These are phyloP conservation scores for Thelephora ganbajun DNA, from an alignment of 768 basidiomycete genomes.

Conservation along the genomic window DNA sequence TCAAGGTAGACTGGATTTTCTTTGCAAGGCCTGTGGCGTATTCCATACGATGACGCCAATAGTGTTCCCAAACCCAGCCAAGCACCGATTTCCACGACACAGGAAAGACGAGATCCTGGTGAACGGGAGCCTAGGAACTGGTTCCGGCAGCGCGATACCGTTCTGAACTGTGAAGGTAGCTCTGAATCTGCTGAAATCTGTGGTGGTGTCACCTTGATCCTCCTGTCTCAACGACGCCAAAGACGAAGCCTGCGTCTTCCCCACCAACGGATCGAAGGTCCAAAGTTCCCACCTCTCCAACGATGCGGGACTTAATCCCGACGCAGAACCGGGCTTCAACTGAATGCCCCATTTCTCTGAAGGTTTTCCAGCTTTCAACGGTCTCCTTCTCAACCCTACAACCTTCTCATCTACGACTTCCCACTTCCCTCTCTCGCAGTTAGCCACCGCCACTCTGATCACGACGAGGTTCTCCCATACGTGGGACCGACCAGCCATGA, in stretches of 20 bases:
- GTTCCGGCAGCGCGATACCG: constrained; percentile 1
- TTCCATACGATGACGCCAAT: constrained; percentile 37
- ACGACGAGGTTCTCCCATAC: constrained; percentile 50
- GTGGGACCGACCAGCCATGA: constrained; percentile 17
- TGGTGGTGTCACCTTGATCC: constrained; percentile 1
- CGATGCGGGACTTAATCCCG: constrained; percentile 45
- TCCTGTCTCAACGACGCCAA: constrained; percentile 31
- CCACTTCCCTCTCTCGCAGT: constrained; percentile 72
- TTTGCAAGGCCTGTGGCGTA: constrained; percentile 3
- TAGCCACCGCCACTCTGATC: constrained; percentile 36
- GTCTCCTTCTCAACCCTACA: constrained; percentile 58
- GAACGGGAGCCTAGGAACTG: constrained; percentile 55
- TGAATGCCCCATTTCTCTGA: constrained; percentile 14
- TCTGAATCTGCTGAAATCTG: constrained; percentile 5
- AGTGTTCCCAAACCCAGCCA: constrained; percentile 74
- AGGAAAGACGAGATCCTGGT: constrained; percentile 59
- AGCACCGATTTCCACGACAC: constrained; percentile 30
- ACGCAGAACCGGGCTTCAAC: constrained; percentile 7
- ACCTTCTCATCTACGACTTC: constrained; percentile 40
- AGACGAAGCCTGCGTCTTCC: constrained; percentile 33
- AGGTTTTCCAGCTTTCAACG: constrained; percentile 23
- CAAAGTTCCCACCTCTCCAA: constrained; percentile 79
- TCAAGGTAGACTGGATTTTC: too few relatives aligned
- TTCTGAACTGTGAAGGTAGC: constrained; percentile 8
- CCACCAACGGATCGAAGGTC: constrained; percentile 49